phyloP scores from a whole-genome alignment of 371 early-diverging fungal genomes.

The Quaeritorhiza haematococci region DNA sequence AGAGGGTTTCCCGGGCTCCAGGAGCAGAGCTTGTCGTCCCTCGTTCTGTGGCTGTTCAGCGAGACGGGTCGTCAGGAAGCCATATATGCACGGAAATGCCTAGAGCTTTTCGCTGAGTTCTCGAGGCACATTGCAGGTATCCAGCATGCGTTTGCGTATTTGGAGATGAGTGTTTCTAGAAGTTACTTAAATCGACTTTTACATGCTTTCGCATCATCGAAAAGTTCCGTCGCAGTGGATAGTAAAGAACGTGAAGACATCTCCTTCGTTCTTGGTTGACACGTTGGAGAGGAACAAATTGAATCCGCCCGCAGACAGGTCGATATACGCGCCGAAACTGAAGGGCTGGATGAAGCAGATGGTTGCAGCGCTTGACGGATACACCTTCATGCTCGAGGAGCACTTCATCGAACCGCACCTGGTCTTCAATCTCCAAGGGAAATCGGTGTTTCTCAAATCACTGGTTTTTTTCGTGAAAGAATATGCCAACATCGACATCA shows the following conservation, averaged over 20 bases:
- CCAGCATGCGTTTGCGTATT: too few relatives aligned
- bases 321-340: too few relatives aligned
- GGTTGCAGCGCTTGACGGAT: conserved; percentile 11
- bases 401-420: conserved; percentile 3
- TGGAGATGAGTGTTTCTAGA: too few relatives aligned
- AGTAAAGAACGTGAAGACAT: not conserved
- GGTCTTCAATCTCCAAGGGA: too few relatives aligned
- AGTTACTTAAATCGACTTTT: too few relatives aligned
- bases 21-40: conserved; percentile 33
- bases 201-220: too few relatives aligned
- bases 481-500: too few relatives aligned
- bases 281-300: conserved; percentile 1
- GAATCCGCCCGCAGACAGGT: not conserved
- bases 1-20: conserved; percentile 49
- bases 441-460: too few relatives aligned
- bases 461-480: too few relatives aligned
- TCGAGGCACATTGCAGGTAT: conserved; percentile 34
- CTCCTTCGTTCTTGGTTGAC: not conserved
- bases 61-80: conserved; percentile 50
- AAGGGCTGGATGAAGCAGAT: conserved; percentile 7
- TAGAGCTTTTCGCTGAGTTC: conserved; percentile 52
- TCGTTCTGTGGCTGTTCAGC: conserved; percentile 58
- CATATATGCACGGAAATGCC: conserved; percentile 60
- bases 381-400: conserved; percentile 12
- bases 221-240: conserved; percentile 6